phyloP scores from a whole-genome alignment of 2,329 filamentous ascomycete species.

The Elsinoe necatrix region DNA sequence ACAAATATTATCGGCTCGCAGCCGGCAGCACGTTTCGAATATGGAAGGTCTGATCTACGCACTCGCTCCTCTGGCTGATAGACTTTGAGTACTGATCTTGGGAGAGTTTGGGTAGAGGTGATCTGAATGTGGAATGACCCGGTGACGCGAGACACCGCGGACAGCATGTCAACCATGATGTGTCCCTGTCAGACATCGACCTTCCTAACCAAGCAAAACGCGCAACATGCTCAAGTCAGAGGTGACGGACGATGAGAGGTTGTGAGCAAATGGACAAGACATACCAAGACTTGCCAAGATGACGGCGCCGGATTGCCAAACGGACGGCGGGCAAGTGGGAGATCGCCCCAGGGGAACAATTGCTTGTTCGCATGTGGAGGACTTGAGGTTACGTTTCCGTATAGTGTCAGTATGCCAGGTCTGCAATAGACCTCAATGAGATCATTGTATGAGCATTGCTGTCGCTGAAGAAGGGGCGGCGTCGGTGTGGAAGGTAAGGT shows the following conservation, averaged over 20 bases:
- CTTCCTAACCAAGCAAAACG: slow-evolving; percentile 11
- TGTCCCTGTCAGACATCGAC: neutral
- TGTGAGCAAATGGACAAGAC: slow-evolving; percentile 2
- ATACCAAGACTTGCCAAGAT: slow-evolving; percentile 14
- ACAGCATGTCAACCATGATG: neutral
- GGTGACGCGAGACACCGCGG: slow-evolving; percentile 2
- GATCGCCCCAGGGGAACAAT: slow-evolving; percentile 5
- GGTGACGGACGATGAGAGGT: neutral
- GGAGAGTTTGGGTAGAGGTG: neutral
- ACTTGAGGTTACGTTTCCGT: neutral
- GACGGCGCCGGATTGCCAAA: neutral
- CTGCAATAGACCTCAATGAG: too few species aligned
- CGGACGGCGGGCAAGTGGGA: neutral
- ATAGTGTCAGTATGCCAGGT: too few species aligned
- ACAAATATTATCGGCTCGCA: neutral
- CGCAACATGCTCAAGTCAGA: slow-evolving; percentile 1
- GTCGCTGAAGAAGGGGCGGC: too few species aligned
- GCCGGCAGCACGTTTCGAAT: neutral
- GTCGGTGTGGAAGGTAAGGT: too few species aligned
- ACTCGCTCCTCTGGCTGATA: neutral
- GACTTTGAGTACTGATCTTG: neutral
- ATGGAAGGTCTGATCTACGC: slow-evolving; percentile 5
- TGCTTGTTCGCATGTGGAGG: neutral
- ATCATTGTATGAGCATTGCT: too few species aligned
- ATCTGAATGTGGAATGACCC: neutral